Percentiles rank a stretch among this genome's conserved stretches.
phyloP scores from a whole-genome alignment of 2,329 filamentous ascomycete genomes.

The Cercospora sp. region DNA sequence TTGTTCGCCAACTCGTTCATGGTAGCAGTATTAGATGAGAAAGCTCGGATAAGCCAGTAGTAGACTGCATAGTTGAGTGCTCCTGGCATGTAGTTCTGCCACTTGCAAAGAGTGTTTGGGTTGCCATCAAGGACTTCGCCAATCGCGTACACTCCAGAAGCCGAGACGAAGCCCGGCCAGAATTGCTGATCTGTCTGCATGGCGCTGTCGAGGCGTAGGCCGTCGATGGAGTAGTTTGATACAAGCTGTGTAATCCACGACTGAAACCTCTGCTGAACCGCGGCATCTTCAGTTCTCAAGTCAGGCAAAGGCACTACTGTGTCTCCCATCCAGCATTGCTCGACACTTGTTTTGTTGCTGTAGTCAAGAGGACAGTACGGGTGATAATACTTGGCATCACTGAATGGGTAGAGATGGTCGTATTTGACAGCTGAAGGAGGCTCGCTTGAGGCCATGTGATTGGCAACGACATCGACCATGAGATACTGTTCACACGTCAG shows the following conservation, averaged over 20 bases:
- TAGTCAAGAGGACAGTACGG: conserved; percentile 57
- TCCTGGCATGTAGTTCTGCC: conserved; percentile 46
- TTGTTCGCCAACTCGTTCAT: conserved; percentile 41
- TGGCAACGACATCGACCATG: conserved; percentile 53
- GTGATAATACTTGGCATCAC: conserved; percentile 50
- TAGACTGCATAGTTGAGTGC: conserved; percentile 49
- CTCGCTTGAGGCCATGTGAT: conserved; percentile 43
- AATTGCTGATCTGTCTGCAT: conserved; percentile 46
- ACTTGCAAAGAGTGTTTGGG: conserved; percentile 40
- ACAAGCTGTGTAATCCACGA: conserved; percentile 61
- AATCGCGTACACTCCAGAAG: conserved; percentile 40
- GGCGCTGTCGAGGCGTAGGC: conserved; percentile 32
- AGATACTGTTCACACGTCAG: conserved; percentile 33
- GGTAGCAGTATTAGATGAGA: conserved; percentile 36
- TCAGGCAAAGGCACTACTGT: conserved; percentile 59
- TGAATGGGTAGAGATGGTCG: conserved; percentile 43
- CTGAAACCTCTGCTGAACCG: conserved; percentile 53
- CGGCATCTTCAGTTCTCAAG: conserved; percentile 54
- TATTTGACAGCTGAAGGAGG: conserved; percentile 34
- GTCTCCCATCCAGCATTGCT: conserved; percentile 56
- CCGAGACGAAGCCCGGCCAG: conserved; percentile 40
- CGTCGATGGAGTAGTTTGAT: conserved; percentile 59
- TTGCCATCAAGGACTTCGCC: conserved; percentile 48
- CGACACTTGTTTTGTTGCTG: conserved; percentile 42
- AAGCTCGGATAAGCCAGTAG: conserved; percentile 39